Percentiles rank a stretch among this genome's conserved stretches.
phyloP scores from a whole-genome alignment of 2,329 filamentous ascomycete species.

The Penicillium sp. region DNA sequence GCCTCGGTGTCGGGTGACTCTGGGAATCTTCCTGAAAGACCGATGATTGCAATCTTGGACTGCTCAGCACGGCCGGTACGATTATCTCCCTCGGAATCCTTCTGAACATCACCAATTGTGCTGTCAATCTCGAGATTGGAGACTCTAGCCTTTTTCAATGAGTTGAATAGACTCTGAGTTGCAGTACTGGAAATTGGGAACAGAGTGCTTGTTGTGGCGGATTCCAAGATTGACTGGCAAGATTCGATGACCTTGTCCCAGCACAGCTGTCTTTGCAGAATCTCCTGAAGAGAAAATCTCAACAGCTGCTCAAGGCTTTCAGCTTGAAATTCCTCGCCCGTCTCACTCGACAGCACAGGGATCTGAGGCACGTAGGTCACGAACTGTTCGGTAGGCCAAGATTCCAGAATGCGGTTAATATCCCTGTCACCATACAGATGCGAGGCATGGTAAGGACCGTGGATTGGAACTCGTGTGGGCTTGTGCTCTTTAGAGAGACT shows the following conservation, averaged over 20 bases:
- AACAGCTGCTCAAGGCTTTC: constrained; percentile 36
- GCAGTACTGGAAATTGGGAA: constrained; percentile 36
- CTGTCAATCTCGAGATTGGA: constrained; percentile 29
- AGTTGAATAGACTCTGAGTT: constrained; percentile 33
- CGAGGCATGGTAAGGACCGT: constrained; percentile 59
- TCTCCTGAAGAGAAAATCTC: constrained; percentile 37
- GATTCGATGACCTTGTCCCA: constrained; percentile 44
- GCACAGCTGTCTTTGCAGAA: constrained; percentile 40
- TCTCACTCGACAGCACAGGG: constrained; percentile 41
- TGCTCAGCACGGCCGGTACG: constrained; percentile 34
- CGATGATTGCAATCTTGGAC: constrained; percentile 80
- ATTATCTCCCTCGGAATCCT: constrained; percentile 23
- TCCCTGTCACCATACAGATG: constrained; percentile 56
- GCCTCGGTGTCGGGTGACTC: constrained; percentile 69
- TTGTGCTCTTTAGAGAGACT: constrained; percentile 52
- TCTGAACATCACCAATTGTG: constrained; percentile 28
- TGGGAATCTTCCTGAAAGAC: constrained; percentile 76
- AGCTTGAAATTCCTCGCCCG: constrained; percentile 32
- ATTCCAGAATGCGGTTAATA: constrained; percentile 52
- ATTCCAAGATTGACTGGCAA: constrained; percentile 27
- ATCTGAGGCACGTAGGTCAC: constrained; percentile 31
- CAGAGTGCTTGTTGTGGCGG: constrained; percentile 23
- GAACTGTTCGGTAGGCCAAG: constrained; percentile 34
- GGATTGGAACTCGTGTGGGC: constrained; percentile 55
- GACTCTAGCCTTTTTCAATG: constrained; percentile 33